Conservation (phyloP, 306 rosid genomes). For the Nissolia schottii region DNA sequence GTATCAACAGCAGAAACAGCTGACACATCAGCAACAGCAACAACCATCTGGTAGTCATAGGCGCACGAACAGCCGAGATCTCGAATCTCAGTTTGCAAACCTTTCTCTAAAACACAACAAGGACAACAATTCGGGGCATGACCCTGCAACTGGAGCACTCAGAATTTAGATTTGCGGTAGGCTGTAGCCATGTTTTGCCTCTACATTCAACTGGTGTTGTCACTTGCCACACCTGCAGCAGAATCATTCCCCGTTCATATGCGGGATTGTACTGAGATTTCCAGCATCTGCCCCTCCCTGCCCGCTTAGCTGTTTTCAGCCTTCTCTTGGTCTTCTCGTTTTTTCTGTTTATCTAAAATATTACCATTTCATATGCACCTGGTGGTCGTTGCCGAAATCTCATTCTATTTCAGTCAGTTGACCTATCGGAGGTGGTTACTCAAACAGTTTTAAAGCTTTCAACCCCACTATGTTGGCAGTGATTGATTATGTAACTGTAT, state of each 20-base stretch:
- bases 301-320: slow-evolving; percentile 42
- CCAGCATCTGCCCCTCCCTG: slow-evolving; percentile 39
- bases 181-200: slow-evolving; percentile 39
- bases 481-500: slow-evolving; percentile 26
- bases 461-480: slow-evolving; percentile 18
- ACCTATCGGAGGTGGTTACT: slow-evolving; percentile 88
- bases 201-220: slow-evolving; percentile 30
- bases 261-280: slow-evolving; percentile 63
- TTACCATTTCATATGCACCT: slow-evolving; percentile 62
- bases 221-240: slow-evolving; percentile 33
- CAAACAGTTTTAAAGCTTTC: slow-evolving; percentile 35
- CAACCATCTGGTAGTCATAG: slow-evolving; percentile 72
- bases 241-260: slow-evolving; percentile 31
- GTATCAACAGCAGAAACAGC: slow-evolving; percentile 71
- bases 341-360: slow-evolving; percentile 40
- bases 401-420: slow-evolving; percentile 46
- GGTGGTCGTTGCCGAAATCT: slow-evolving; percentile 68
- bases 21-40: slow-evolving; percentile 45
- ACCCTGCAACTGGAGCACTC: slow-evolving; percentile 63
- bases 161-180: slow-evolving; percentile 50
- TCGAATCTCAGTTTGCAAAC: slow-evolving; percentile 80
- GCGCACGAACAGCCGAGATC: slow-evolving; percentile 89
- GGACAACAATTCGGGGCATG: slow-evolving; percentile 70
- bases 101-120: slow-evolving; percentile 84
- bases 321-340: slow-evolving; percentile 35